These are phyloP conservation scores for Dimocarpus longan DNA, from an alignment of 345 rosid genomes.

Conservation along the genomic window DNA sequence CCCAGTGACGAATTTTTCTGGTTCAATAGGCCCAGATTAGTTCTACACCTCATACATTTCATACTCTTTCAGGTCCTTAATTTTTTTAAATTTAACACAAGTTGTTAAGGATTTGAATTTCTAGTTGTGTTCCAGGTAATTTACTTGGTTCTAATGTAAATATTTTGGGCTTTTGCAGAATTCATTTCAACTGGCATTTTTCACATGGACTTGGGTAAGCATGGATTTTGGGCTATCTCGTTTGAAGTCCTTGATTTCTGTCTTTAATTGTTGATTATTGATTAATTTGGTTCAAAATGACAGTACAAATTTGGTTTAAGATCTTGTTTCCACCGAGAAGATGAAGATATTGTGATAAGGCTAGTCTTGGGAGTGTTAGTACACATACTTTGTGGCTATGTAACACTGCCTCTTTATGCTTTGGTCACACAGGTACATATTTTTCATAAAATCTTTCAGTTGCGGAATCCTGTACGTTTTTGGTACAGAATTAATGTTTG, in stretches of 20 bases:
- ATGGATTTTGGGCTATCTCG: not conserved
- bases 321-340: conserved; percentile 57
- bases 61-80: conserved; percentile 54
- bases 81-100: too few relatives aligned
- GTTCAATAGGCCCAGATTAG: conserved; percentile 57
- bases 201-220: conserved; percentile 91
- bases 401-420: conserved; percentile 66
- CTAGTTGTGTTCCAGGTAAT: not conserved
- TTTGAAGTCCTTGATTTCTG: not conserved
- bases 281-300: conserved; percentile 17
- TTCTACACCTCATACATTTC: conserved; percentile 58
- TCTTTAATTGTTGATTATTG: not conserved
- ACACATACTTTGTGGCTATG: conserved; percentile 60
- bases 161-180: conserved; percentile 48
- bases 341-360: conserved; percentile 47
- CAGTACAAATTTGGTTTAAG: conserved; percentile 59
- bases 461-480: too few relatives aligned
- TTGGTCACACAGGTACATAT: conserved; percentile 57
- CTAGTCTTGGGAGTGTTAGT: conserved; percentile 47
- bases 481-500: too few relatives aligned
- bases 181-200: conserved; percentile 86
- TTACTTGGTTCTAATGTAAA: not conserved
- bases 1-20: conserved; percentile 68
- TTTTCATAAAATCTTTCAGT: not conserved
- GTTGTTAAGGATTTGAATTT: not conserved